Conservation (phyloP, 306 rosid species). For the Ziziphus jujuba region DNA sequence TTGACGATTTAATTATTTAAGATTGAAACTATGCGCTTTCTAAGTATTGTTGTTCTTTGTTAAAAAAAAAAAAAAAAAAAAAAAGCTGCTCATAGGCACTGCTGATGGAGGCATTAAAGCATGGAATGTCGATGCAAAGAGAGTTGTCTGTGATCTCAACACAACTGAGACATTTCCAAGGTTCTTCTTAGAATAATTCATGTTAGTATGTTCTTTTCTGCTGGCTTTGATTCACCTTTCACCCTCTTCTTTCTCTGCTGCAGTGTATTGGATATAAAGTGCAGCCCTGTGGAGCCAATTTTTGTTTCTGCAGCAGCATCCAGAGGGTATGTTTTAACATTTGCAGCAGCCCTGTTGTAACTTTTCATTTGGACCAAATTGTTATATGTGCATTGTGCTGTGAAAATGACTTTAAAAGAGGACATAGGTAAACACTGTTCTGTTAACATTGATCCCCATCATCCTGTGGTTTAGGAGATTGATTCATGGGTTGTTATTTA, state of each 20-base stretch:
- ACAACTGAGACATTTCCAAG: slow-evolving; percentile 82
- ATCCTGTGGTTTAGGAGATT: too few relatives aligned
- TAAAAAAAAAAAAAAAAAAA: slow-evolving; percentile 16
- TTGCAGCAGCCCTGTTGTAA: not conserved
- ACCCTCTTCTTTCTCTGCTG: slow-evolving; percentile 25
- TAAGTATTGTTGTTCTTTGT: slow-evolving; percentile 38
- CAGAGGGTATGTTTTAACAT: slow-evolving; percentile 53
- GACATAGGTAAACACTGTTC: too few relatives aligned
- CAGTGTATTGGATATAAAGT: slow-evolving; percentile 93
- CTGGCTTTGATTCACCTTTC: slow-evolving; percentile 7
- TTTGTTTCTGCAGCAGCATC: slow-evolving; percentile 97
- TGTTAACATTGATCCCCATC: too few relatives aligned
- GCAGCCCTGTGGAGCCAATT: slow-evolving; percentile 95
- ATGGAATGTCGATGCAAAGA: slow-evolving; percentile 96
- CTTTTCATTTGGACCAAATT: not conserved
- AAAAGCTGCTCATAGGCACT: slow-evolving; percentile 95
- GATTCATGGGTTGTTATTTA: not conserved
- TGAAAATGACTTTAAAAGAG: not conserved
- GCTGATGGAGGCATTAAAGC: slow-evolving; percentile 91
- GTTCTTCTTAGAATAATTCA: slow-evolving; percentile 38
- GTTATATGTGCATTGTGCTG: slow-evolving; percentile 5
- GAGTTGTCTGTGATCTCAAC: slow-evolving; percentile 95
- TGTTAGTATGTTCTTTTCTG: slow-evolving; percentile 16
- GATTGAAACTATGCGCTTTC: slow-evolving; percentile 23
- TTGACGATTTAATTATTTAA: slow-evolving; percentile 13